phyloP scores from a whole-genome alignment of 1,284 basidiomycete genomes.

The Mycena sp. region DNA sequence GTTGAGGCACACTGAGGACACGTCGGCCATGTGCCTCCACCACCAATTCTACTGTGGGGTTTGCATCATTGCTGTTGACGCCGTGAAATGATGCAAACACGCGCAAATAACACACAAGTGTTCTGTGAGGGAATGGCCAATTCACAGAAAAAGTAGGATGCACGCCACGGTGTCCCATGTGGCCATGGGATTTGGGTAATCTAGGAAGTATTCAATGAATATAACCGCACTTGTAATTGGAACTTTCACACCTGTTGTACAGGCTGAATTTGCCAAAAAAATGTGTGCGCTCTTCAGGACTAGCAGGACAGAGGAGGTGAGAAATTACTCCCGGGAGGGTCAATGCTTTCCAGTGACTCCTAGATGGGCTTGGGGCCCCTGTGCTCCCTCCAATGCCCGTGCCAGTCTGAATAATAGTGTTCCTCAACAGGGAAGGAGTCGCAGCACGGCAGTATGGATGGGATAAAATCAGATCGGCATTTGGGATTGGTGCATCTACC shows the following conservation, averaged over 20 bases:
- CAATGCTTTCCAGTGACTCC: neutral
- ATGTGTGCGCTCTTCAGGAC: no score
- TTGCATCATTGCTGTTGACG: conserved; percentile 52
- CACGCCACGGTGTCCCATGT: neutral
- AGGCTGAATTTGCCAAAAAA: neutral
- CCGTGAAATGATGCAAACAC: conserved; percentile 50
- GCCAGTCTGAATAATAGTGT: neutral
- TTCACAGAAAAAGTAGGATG: neutral
- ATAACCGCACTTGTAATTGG: no score
- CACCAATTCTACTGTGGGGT: no score
- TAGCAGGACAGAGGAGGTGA: no score
- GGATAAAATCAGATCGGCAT: conserved; percentile 9
- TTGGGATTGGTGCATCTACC: conserved; percentile 5
- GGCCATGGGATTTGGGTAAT: neutral
- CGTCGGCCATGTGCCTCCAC: no score
- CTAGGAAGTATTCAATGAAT: no score
- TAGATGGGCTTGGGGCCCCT: conserved; percentile 4
- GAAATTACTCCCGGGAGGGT: neutral
- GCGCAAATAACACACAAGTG: conserved; percentile 37
- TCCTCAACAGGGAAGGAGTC: neutral
- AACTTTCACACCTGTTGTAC: neutral
- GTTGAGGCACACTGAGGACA: no score
- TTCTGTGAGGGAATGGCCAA: conserved; percentile 28
- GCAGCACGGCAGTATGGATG: neutral
- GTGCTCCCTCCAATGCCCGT: conserved; percentile 5